phyloP scores from a whole-genome alignment of 306 rosid genomes.

The Cucumis hystrix region DNA sequence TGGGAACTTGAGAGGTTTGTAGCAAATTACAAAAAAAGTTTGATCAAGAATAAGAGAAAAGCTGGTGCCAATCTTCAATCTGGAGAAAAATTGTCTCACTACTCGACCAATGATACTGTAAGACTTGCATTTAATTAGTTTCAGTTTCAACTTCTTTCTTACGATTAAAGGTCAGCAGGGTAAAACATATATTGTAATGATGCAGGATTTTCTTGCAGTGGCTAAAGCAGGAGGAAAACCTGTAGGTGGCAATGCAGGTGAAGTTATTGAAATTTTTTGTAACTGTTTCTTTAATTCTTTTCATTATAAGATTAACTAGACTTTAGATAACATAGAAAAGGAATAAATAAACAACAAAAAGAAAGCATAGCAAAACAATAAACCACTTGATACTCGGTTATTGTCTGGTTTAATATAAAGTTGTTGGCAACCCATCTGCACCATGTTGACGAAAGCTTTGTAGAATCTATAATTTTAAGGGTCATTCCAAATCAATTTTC shows the following conservation, averaged over 20 bases:
- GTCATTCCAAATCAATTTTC: not conserved
- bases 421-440: not conserved
- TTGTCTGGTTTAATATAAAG: not conserved
- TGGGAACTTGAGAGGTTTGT: conserved; percentile 95
- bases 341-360: not conserved
- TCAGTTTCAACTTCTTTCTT: not conserved
- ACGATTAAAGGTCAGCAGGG: not conserved
- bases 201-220: conserved; percentile 30
- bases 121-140: not conserved
- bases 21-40: conserved; percentile 54
- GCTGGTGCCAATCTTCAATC: conserved; percentile 42
- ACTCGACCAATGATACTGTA: not conserved
- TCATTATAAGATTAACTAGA: not conserved
- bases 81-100: conserved; percentile 20
- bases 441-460: not conserved
- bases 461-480: not conserved
- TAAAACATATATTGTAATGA: not conserved
- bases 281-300: not conserved
- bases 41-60: conserved; percentile 70
- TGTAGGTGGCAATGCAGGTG: conserved; percentile 40
- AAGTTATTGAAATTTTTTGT: not conserved
- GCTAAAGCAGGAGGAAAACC: conserved; percentile 14
- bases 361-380: not conserved
- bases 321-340: not conserved
- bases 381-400: not conserved